Percentiles rank a stretch among this genome's conserved stretches.
These are phyloP conservation scores for Thermothelomyces thermophilus DNA, from an alignment of 2,329 filamentous ascomycete genomes.

Conservation along the genomic window DNA sequence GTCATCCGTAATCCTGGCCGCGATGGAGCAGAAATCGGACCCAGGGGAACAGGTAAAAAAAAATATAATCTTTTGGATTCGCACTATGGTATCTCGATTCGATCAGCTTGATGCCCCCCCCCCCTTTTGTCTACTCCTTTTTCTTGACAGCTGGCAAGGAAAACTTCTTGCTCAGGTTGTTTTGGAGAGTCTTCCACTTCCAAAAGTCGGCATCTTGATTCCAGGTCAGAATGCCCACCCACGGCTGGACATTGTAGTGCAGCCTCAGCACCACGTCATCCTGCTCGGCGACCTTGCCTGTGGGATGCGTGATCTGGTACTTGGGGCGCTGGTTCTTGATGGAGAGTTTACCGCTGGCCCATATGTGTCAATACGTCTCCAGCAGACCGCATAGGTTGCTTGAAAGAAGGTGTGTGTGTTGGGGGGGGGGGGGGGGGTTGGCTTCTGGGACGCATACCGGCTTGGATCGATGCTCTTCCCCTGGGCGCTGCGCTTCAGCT, in stretches of 20 bases:
- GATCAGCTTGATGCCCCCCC: no score
- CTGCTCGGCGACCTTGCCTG: slow-evolving; percentile 66
- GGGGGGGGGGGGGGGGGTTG: no score
- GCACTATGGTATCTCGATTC: no score
- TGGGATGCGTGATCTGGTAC: slow-evolving; percentile 92
- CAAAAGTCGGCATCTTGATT: slow-evolving; percentile 52
- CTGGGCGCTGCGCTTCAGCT: slow-evolving; percentile 51
- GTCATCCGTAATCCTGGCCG: no score
- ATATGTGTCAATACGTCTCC: neutral
- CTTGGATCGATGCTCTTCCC: slow-evolving; percentile 56
- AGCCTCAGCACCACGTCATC: slow-evolving; percentile 71
- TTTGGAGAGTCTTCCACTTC: slow-evolving; percentile 58
- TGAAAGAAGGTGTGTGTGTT: no score
- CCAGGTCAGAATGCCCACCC: slow-evolving; percentile 88
- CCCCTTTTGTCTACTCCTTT: slow-evolving; percentile 33
- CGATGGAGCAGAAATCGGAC: no score
- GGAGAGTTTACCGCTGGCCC: slow-evolving; percentile 59
- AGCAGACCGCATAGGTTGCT: no score
- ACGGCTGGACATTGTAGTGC: slow-evolving; percentile 96
- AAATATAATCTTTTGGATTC: no score
- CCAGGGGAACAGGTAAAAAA: no score
- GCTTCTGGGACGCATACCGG: slow-evolving; percentile 38
- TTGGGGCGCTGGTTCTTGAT: slow-evolving; percentile 85
- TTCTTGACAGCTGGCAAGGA: slow-evolving; percentile 59
- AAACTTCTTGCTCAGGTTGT: slow-evolving; percentile 60